Evolutionary conservation across 306 rosid genomes (phyloP), one percentile per base, ranked within the genome.

Genomic region (Citrullus colocynthis): DNA sequence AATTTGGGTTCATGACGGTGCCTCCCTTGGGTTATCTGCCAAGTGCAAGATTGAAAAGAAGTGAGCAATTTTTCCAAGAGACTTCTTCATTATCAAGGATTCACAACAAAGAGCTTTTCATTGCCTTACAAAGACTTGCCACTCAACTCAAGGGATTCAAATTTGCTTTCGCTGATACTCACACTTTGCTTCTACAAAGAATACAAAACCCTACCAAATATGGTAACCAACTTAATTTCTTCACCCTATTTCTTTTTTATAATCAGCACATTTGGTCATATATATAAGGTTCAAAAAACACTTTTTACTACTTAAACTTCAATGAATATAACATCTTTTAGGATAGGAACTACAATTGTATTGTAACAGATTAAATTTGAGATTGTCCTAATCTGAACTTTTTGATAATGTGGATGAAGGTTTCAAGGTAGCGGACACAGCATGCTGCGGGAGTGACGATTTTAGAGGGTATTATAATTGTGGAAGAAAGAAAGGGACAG

Each of bases 371-470:
- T 24, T 24, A 24, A 24, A 24, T 24, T 24, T 24, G 28, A 24
- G 28, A 24, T 24, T 24, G 28, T 24, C 13, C 51, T 45, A 45
- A 45, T 45, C 0, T 45, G 51, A 1, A 45, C 12, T 10, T 45
- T 3, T 45, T 45, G 2, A 45, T 9, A 45, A 1, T 45, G 51
- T 45, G 51, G 14, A 45, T 10, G 3, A 83, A 88, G 89, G 89
- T 80, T 86, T 88, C 76, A 69, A 84, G 76, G 90, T 81, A 73
- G 89, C 82, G n/a, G 80, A 70, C 36, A 52, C 5, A 6, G 90
- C 85, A n/a, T 88, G 93, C 15, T 89, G 93, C 32, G 96, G 96
- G 12, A 75, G 85, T 48, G 90, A 91, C 0, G 78, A 67, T 3
- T 83, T 75, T 66, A 80, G 90, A 82, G 90, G 87, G 58, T 82